Percentiles rank a stretch among this genome's conserved stretches.
phyloP scores from a whole-genome alignment of 176 grass and related monocot species.

The Phoenix roebelenii region DNA sequence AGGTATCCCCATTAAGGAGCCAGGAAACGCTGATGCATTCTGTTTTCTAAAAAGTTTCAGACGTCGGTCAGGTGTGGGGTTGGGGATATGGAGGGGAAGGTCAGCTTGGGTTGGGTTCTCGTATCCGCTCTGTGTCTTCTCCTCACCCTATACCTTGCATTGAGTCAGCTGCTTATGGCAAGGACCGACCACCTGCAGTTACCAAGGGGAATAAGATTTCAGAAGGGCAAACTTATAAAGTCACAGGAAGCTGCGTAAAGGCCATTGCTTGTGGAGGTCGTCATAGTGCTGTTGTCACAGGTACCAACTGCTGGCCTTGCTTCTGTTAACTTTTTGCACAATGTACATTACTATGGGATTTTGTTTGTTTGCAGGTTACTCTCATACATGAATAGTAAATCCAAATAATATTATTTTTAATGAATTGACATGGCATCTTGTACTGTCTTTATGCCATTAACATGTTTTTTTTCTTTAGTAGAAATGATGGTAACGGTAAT shows the following conservation, averaged over 20 bases:
- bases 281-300: conserved; percentile 92
- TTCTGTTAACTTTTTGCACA: too few relatives aligned
- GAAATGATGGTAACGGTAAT: too few relatives aligned
- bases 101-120: conserved; percentile 89
- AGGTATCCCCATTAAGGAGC: neutral
- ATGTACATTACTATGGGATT: too few relatives aligned
- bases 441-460: too few relatives aligned
- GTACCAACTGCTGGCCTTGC: conserved; percentile 10
- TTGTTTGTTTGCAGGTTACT: too few relatives aligned
- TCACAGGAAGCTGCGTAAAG: conserved; percentile 60
- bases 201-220: conserved; percentile 50
- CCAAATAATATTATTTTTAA: too few relatives aligned
- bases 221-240: conserved; percentile 49
- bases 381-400: too few relatives aligned
- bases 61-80: conserved; percentile 93
- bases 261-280: conserved; percentile 96
- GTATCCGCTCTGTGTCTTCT: conserved; percentile 81
- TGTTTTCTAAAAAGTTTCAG: conserved; percentile 55
- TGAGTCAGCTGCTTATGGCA: conserved; percentile 63
- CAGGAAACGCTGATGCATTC: conserved; percentile 16
- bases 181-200: conserved; percentile 35
- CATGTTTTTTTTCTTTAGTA: too few relatives aligned
- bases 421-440: too few relatives aligned
- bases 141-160: conserved; percentile 88
- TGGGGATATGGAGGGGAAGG: conserved; percentile 99